Evolutionary conservation across 1,139 yeast species (phyloP), one percentile per base, ranked within the genome.

Genomic region (Blastobotrys illinoisensis): DNA sequence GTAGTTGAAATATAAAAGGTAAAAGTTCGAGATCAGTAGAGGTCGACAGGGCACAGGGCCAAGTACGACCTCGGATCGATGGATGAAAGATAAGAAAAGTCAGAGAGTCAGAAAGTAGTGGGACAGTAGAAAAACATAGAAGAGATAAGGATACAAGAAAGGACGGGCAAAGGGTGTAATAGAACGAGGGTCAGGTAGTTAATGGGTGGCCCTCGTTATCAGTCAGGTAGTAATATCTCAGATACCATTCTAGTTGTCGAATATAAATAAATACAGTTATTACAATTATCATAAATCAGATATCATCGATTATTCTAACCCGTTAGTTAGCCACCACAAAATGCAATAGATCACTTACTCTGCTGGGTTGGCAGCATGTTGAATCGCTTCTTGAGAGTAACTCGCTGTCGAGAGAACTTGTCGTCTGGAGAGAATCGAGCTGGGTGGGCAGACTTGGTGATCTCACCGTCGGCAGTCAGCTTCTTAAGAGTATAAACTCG

Each of bases 361-460:
- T 82, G 82, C 74, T 89, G 96, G 57, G 95, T 86, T 68, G 97
- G 97, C 71, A 95, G 80, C 73, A 95, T 73, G 64, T 86, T 86
- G 73, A 78, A 91, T 79, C 99, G 86, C 81, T 89, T 93, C 85
- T 95, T 95, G 71, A 95, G 81, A 53, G 98, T 93, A 53, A 93
- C 97, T 81, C 99, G 88, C 77, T 95, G 98, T 80, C 97, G 87
- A 56, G 99, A 93, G 79, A 89, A 93, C 77, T 93, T 93, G 81
- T 93, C 99, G 72, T 93, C 99, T 65, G 99, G 99, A 50, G 99
- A 93, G 74, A 93, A 93, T 75, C 99, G 85, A 55, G 99, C 99
- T 60, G 99, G 99, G 74, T 95, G 99, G 36, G 99, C 99, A 62
- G 97, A 88, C 78, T 90, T 89, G 72, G 99, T 95, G 79, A 93